phyloP scores from a whole-genome alignment of 768 basidiomycete species.

The Pleurotus djamor region DNA sequence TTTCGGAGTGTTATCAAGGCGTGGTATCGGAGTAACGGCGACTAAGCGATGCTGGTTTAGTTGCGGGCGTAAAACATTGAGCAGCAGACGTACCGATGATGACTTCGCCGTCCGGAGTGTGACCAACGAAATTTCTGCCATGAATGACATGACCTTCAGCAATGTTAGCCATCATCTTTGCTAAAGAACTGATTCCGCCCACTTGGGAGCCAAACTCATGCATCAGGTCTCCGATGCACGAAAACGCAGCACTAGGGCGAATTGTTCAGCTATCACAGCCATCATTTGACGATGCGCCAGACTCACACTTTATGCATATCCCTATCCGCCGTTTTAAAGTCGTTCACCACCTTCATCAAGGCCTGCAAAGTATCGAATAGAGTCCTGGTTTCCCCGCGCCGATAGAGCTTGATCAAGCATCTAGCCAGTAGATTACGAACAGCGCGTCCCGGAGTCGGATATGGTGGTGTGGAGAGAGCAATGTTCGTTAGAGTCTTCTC shows the following conservation, averaged over 20 bases:
- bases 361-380: conserved; percentile 85
- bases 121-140: conserved; percentile 75
- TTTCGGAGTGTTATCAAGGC: conserved; percentile 79
- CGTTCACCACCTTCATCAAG: conserved; percentile 72
- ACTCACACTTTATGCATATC: conserved; percentile 69
- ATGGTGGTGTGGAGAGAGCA: conserved; percentile 57
- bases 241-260: conserved; percentile 70
- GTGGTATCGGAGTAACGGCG: conserved; percentile 79
- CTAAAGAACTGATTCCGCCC: conserved; percentile 19
- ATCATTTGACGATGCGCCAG: not conserved
- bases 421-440: conserved; percentile 75
- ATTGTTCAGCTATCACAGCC: conserved; percentile 1
- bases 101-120: conserved; percentile 69
- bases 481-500: conserved; percentile 69
- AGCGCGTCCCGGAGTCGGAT: conserved; percentile 87
- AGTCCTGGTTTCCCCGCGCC: conserved; percentile 76
- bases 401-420: conserved; percentile 75
- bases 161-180: not conserved
- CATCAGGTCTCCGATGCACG: conserved; percentile 90
- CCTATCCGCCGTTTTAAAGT: conserved; percentile 64
- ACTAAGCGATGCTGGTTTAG: conserved; percentile 36
- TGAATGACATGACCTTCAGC: conserved; percentile 88
- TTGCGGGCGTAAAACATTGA: conserved; percentile 2
- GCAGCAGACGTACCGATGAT: conserved; percentile 55
- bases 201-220: conserved; percentile 80